These are phyloP conservation scores for Sinapis alba DNA, from an alignment of 441 rosid species.

Conservation along the genomic window DNA sequence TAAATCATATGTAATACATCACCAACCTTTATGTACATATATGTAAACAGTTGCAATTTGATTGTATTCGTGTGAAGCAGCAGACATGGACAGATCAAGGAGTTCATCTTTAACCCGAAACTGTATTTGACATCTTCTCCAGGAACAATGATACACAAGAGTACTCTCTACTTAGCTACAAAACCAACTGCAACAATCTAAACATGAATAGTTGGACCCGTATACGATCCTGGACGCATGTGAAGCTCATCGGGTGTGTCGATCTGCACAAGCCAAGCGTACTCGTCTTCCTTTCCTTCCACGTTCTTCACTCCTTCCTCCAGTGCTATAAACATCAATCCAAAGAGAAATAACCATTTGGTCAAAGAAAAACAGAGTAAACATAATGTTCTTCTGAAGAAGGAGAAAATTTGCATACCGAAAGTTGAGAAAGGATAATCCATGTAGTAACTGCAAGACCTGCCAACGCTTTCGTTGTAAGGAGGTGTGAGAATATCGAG, in stretches of 20 bases:
- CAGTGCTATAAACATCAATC: slow-evolving; percentile 33
- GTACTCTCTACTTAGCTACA: not conserved
- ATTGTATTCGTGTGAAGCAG: not conserved
- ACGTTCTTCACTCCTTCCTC: slow-evolving; percentile 46
- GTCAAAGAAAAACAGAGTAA: not conserved
- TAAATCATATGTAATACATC: no score
- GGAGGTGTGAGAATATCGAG: slow-evolving; percentile 93
- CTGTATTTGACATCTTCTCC: not conserved
- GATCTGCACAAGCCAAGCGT: slow-evolving; percentile 85
- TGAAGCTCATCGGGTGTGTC: slow-evolving; percentile 37
- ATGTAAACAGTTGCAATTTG: not conserved
- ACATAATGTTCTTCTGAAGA: not conserved
- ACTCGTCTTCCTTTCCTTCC: slow-evolving; percentile 60
- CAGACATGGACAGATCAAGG: not conserved
- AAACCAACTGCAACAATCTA: not conserved
- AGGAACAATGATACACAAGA: not conserved
- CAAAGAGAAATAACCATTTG: not conserved
- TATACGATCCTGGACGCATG: not conserved
- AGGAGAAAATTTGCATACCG: slow-evolving; percentile 47
- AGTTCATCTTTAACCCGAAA: not conserved
- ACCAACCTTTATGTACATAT: not conserved
- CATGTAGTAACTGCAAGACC: slow-evolving; percentile 79
- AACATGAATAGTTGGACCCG: not conserved
- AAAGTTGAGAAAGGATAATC: slow-evolving; percentile 69
- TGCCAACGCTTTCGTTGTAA: slow-evolving; percentile 69